Conservation (phyloP, 192 early-diverging fungal species). For the Pilaira anomala region DNA sequence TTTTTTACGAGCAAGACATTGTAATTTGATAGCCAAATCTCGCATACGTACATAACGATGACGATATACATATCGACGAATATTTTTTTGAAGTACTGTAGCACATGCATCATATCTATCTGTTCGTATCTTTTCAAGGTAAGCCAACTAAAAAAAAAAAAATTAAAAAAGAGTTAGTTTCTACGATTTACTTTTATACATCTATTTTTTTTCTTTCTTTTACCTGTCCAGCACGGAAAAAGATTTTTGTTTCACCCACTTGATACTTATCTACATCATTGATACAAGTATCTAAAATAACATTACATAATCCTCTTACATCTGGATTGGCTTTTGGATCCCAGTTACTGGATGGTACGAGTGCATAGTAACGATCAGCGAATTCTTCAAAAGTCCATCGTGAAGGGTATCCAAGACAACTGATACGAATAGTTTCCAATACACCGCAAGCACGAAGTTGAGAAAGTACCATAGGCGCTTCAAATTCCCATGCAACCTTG, state of each 20-base stretch:
- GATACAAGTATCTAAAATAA: constrained; percentile 64
- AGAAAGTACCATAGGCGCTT: constrained; percentile 89
- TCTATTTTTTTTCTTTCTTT: constrained; percentile 46
- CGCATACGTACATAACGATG: constrained; percentile 55
- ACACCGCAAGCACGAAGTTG: constrained; percentile 98
- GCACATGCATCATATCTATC: constrained; percentile 81
- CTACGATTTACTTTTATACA: background rate
- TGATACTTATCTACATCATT: constrained; percentile 83
- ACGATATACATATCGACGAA: constrained; percentile 66
- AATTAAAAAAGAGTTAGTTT: background rate
- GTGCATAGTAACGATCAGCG: constrained; percentile 75
- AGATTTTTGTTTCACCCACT: constrained; percentile 93
- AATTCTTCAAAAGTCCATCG: constrained; percentile 88
- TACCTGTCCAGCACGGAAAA: constrained; percentile 94
- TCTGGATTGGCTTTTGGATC: constrained; percentile 43
- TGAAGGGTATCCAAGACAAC: constrained; percentile 94
- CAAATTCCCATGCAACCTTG: constrained; percentile 90
- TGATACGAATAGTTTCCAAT: constrained; percentile 97
- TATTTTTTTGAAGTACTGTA: constrained; percentile 86
- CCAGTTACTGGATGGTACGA: constrained; percentile 55
- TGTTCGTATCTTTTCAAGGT: constrained; percentile 83
- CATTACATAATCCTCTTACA: constrained; percentile 52
- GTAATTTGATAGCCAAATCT: constrained; percentile 60
- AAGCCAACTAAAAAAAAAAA: constrained; percentile 55
- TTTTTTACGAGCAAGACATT: constrained; percentile 59